phyloP scores from a whole-genome alignment of 768 basidiomycete genomes.

The Pholiota microspora region DNA sequence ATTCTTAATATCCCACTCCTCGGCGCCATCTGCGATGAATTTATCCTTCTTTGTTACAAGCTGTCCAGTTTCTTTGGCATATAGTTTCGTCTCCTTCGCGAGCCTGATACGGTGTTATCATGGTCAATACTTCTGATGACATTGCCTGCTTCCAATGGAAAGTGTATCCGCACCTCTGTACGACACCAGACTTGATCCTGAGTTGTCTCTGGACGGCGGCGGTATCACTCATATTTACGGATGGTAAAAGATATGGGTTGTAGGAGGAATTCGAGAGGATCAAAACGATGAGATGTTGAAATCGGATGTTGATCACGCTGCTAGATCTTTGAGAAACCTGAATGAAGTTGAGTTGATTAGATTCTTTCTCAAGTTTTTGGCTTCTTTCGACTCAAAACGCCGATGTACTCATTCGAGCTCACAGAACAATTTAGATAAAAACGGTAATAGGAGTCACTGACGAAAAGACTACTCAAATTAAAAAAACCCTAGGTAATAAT shows the following conservation, averaged over 20 bases:
- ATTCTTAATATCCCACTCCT: constrained; percentile 79
- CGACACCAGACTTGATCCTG: constrained; percentile 71
- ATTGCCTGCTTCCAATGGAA: not conserved
- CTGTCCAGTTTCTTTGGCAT: constrained; percentile 63
- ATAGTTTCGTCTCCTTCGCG: constrained; percentile 64
- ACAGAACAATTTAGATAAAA: too few relatives aligned
- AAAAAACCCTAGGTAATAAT: too few relatives aligned
- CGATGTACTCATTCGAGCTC: too few relatives aligned
- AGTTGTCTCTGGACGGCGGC: constrained; percentile 60
- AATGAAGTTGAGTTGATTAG: too few relatives aligned
- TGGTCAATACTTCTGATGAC: not conserved
- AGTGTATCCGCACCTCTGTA: constrained; percentile 50
- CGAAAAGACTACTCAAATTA: too few relatives aligned
- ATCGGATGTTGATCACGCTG: not conserved
- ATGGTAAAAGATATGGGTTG: not conserved
- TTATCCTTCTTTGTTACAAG: constrained; percentile 60
- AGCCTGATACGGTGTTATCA: constrained; percentile 38
- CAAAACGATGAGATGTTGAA: not conserved
- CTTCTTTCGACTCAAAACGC: too few relatives aligned
- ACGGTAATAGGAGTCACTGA: too few relatives aligned
- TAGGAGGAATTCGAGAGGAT: not conserved
- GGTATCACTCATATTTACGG: constrained; percentile 44
- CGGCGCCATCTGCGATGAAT: constrained; percentile 55
- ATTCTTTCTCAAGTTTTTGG: not conserved
- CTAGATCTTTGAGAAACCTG: too few relatives aligned